Evolutionary conservation across 2,329 filamentous ascomycete species (phyloP), one percentile per base, ranked within the genome.

Genomic region (Penicillium sp.): DNA sequence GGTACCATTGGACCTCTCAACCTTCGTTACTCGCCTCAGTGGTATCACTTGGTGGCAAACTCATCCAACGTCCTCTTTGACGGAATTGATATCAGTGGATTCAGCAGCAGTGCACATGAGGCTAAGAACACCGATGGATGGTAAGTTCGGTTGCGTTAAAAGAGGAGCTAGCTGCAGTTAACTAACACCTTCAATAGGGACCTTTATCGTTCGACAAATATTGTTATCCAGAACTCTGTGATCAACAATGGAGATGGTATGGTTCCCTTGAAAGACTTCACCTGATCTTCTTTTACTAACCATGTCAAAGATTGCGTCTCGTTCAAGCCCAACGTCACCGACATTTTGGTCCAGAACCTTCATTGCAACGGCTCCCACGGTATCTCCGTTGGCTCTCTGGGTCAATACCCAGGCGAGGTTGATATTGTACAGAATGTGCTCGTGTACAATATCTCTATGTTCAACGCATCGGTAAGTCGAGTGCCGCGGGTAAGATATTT

Each of bases 311-410:
- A 91, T 69, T 90, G 88, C 59, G 85, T 90, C 13, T 86, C 86
- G 0, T 90, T 90, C 80, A 90, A 90, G 73, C 87, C 87, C 19
- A 90, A 90, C 71, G 86, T 82, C 65, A 89, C 86, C 43, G 82
- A 89, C 62, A 83, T 90, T 8, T 71, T 90, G 4, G 82, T 90
- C 6, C 86, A 90, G 69, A 86, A 86, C 60, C 75, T 90, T 4
- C 75, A 78, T 58, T 90, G 88, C 74, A 87, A 87, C 66, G 86
- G 87, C 35, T 89, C 85, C 3, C 88, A 90, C 67, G 88, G 88
- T 40, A 89, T 90, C 63, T 86, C 83, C 10, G 86, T 90, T n/a
- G 88, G 88, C 8, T 89, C 85, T 0, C 76, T 90, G 0, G 88
- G 88, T 23, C 87, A 90, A 71, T 90, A 90, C 67, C 67, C 76